These are phyloP conservation scores for Colletotrichum tropicale DNA, from an alignment of 2,329 filamentous ascomycete genomes.

Conservation along the genomic window DNA sequence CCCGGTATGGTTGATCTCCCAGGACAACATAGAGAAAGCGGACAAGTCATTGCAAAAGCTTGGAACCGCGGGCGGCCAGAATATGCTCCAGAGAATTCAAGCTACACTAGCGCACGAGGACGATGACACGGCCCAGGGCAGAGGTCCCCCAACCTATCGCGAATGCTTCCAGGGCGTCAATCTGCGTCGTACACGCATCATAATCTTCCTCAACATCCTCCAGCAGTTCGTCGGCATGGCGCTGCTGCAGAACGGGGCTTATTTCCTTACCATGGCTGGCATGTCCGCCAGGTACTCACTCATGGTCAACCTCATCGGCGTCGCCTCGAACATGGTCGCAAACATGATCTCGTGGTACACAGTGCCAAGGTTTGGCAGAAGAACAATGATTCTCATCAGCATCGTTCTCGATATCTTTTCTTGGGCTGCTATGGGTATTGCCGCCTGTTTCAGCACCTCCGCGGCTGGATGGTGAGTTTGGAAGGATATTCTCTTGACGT, in stretches of 20 bases:
- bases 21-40: not conserved
- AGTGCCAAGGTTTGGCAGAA: not conserved
- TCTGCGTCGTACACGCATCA: not conserved
- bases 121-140: not conserved
- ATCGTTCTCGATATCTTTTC: not conserved
- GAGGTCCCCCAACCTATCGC: not conserved
- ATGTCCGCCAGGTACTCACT: not conserved
- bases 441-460: not conserved
- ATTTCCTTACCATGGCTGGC: slow-evolving; percentile 6
- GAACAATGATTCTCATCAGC: not conserved
- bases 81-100: not conserved
- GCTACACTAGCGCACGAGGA: not conserved
- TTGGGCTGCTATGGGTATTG: not conserved
- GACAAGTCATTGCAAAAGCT: not conserved
- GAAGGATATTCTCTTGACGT: not conserved
- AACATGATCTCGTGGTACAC: slow-evolving; percentile 6
- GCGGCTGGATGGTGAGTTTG: not conserved
- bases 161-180: not conserved
- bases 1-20: not conserved
- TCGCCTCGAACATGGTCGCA: not conserved
- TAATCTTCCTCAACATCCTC: not conserved
- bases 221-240: slow-evolving; percentile 1
- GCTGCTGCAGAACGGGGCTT: not conserved
- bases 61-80: not conserved
- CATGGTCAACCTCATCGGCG: slow-evolving; percentile 3